Evolutionary conservation across 768 basidiomycete species (phyloP).

Genomic region (Tulasnella sp.): DNA sequence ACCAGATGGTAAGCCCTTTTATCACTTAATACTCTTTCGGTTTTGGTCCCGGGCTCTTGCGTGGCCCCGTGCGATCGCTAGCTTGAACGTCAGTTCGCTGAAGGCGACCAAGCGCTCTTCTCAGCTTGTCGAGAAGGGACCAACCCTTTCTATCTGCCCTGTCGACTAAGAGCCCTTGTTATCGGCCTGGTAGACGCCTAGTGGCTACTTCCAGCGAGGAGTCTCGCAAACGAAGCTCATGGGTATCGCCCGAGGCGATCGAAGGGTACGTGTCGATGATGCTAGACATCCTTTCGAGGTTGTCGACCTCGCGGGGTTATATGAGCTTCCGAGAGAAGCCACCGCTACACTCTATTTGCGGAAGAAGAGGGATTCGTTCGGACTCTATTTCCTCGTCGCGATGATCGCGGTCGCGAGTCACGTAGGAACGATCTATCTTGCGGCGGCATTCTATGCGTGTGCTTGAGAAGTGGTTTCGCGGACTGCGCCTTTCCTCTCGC

Average conservation of each 20-base stretch:
- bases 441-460: background rate
- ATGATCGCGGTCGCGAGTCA: background rate
- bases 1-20: slow-evolving; percentile 49
- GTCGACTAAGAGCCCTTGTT: slow-evolving; percentile 3
- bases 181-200: background rate
- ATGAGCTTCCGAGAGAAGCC: background rate
- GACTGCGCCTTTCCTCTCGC: background rate
- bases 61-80: background rate
- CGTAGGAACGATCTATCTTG: background rate
- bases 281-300: background rate
- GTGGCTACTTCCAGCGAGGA: background rate
- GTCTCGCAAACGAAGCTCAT: background rate
- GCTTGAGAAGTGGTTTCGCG: background rate
- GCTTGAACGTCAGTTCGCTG: background rate
- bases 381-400: background rate
- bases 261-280: background rate
- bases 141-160: background rate
- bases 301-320: background rate
- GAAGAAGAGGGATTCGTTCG: background rate
- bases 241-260: background rate
- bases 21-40: background rate
- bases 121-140: background rate
- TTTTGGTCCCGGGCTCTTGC: background rate
- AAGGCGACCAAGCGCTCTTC: background rate
- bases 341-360: background rate